Conservation (phyloP, 2,329 filamentous ascomycete species). For the Scytalidium sp. region DNA sequence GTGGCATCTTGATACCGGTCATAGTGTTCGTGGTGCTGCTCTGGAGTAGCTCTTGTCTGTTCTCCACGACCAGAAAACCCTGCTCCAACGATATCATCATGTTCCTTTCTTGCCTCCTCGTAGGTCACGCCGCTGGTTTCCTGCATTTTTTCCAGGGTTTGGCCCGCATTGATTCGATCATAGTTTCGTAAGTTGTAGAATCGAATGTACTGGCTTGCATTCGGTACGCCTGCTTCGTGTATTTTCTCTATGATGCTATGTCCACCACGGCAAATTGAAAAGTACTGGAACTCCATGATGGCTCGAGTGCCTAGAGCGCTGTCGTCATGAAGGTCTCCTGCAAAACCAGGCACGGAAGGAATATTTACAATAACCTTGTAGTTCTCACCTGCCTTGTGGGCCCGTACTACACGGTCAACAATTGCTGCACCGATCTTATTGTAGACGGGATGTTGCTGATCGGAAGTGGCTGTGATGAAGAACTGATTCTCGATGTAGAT, state of each 20-base stretch:
- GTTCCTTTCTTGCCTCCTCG: constrained; percentile 61
- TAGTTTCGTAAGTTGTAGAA: constrained; percentile 87
- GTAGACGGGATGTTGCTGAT: constrained; percentile 67
- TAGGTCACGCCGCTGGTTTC: constrained; percentile 63
- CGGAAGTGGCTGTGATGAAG: constrained; percentile 78
- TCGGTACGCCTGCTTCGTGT: constrained; percentile 57
- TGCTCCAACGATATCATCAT: constrained; percentile 54
- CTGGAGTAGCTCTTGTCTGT: constrained; percentile 29
- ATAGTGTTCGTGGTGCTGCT: constrained; percentile 30
- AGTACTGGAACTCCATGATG: constrained; percentile 87
- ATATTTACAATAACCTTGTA: constrained; percentile 78
- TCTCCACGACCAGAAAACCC: constrained; percentile 37
- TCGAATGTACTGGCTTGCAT: constrained; percentile 71
- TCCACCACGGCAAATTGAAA: constrained; percentile 73
- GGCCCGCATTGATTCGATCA: constrained; percentile 74
- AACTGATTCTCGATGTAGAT: constrained; percentile 83
- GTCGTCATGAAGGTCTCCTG: constrained; percentile 72
- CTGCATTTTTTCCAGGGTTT: constrained; percentile 59
- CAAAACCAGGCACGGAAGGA: constrained; percentile 78
- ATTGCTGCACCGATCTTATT: constrained; percentile 80
- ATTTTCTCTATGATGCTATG: constrained; percentile 75
- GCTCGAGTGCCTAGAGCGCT: constrained; percentile 73
- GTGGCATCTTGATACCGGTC: constrained; percentile 69
- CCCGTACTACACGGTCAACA: constrained; percentile 72
- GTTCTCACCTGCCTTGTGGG: constrained; percentile 59